Evolutionary conservation across 2,329 filamentous ascomycete species (phyloP).

Genomic region (Didymella arachidicola): DNA sequence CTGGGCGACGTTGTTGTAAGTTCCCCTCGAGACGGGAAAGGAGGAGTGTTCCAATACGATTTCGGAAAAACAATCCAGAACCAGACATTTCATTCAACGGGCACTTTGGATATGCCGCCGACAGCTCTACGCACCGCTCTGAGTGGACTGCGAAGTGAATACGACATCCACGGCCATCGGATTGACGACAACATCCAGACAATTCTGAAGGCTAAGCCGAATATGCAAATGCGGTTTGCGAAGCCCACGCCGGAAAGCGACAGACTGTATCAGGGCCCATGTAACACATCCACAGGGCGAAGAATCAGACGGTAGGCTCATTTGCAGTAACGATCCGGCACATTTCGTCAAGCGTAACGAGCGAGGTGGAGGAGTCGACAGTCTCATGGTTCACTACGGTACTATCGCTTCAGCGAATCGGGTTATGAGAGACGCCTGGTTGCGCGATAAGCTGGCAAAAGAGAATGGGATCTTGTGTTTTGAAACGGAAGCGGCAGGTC

Average conservation of each 20-base stretch:
- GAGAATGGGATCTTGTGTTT: conserved; percentile 5
- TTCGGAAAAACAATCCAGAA: not conserved
- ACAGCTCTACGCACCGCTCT: not conserved
- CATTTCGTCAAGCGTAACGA: not conserved
- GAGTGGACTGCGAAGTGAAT: not conserved
- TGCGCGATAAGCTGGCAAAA: not conserved
- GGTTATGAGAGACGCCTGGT: conserved; percentile 10
- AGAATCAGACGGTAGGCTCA: not conserved
- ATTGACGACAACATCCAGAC: not conserved
- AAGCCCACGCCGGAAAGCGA: not conserved
- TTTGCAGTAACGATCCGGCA: not conserved
- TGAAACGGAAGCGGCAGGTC: conserved; percentile 4
- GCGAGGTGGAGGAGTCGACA: not conserved
- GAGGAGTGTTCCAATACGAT: not conserved
- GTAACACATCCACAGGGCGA: not conserved
- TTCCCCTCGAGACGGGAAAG: not conserved
- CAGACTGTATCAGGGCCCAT: not conserved
- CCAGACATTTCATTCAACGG: not conserved
- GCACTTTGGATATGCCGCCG: not conserved
- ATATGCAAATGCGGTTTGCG: too few relatives aligned
- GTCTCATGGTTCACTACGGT: conserved; percentile 8
- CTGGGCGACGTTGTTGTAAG: not conserved
- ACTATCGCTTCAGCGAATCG: conserved; percentile 16
- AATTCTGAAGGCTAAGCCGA: not conserved
- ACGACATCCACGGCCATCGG: not conserved